Conservation (phyloP, 2,329 filamentous ascomycete genomes). For the Penicillium glabrum region DNA sequence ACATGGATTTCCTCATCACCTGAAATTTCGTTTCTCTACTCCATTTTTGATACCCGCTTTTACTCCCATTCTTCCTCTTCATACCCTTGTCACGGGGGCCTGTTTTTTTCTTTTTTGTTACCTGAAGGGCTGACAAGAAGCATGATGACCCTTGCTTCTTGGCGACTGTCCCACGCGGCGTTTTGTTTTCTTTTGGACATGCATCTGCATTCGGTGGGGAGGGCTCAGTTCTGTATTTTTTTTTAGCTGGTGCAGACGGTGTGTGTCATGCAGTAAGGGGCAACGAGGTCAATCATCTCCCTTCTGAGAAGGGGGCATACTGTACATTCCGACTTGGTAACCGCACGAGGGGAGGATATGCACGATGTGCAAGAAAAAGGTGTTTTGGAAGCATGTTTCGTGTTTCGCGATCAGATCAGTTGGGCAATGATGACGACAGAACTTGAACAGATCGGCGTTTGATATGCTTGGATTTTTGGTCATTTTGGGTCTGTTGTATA, state of each 20-base stretch:
- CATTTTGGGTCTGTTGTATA: slow-evolving; percentile 5
- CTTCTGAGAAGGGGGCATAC: not conserved
- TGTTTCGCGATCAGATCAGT: not conserved
- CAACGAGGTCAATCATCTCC: not conserved
- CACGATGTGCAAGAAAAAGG: not conserved
- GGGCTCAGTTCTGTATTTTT: not conserved
- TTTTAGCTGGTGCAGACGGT: slow-evolving; percentile 5
- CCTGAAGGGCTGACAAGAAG: slow-evolving; percentile 8
- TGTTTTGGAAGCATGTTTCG: not conserved
- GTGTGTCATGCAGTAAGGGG: slow-evolving; percentile 8
- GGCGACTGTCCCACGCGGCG: slow-evolving; percentile 21
- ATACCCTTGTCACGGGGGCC: not conserved
- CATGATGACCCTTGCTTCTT: slow-evolving; percentile 13
- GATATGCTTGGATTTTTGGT: not conserved
- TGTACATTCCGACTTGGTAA: not conserved
- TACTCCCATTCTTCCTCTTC: slow-evolving; percentile 1
- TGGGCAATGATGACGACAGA: slow-evolving; percentile 6
- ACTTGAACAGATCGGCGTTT: slow-evolving; percentile 1
- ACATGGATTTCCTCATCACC: slow-evolving; percentile 63
- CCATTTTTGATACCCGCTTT: slow-evolving; percentile 19
- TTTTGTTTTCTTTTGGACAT: slow-evolving; percentile 12
- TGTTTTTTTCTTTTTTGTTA: not conserved
- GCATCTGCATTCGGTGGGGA: slow-evolving; percentile 18
- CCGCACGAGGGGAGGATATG: not conserved
- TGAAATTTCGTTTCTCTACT: slow-evolving; percentile 31